phyloP scores from a whole-genome alignment of 306 rosid genomes.

The Vigna mungo region DNA sequence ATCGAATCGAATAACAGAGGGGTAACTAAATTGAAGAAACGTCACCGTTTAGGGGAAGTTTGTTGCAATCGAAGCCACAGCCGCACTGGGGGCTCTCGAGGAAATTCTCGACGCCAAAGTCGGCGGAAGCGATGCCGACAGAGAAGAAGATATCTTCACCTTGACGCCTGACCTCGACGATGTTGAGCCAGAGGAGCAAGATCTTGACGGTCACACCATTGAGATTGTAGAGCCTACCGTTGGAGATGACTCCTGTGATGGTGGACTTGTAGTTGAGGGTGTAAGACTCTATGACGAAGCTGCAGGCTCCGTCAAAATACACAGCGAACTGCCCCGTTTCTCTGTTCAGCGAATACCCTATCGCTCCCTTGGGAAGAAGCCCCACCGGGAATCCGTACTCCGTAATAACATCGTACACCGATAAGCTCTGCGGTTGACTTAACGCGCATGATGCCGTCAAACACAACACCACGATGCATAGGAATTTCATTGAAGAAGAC shows the following conservation, averaged over 20 bases:
- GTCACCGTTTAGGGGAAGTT: slow-evolving; percentile 20
- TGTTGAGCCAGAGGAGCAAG: slow-evolving; percentile 58
- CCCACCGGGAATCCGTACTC: slow-evolving; percentile 68
- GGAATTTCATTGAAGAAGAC: slow-evolving; percentile 26
- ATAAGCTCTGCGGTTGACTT: not conserved
- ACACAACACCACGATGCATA: not conserved
- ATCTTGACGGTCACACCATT: slow-evolving; percentile 67
- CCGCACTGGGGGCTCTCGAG: slow-evolving; percentile 52
- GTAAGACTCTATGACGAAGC: slow-evolving; percentile 50
- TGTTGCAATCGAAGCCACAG: slow-evolving; percentile 46
- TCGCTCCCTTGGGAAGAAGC: slow-evolving; percentile 64
- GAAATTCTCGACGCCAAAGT: slow-evolving; percentile 39
- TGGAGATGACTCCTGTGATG: slow-evolving; percentile 55
- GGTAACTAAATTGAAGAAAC: slow-evolving; percentile 39
- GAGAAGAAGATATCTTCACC: slow-evolving; percentile 57
- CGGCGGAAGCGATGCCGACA: slow-evolving; percentile 46
- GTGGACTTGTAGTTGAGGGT: slow-evolving; percentile 54
- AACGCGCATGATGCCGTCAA: not conserved
- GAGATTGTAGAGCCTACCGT: slow-evolving; percentile 48
- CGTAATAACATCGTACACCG: slow-evolving; percentile 64
- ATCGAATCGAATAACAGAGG: not conserved
- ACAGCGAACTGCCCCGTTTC: slow-evolving; percentile 56
- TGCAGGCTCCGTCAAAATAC: slow-evolving; percentile 47
- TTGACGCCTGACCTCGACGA: slow-evolving; percentile 53
- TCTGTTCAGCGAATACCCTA: slow-evolving; percentile 57